A percentile compares a stretch with the other conserved stretches of the same genome.
These are phyloP conservation scores for Lentinula edodes DNA, from an alignment of 768 basidiomycete species.

Conservation along the genomic window DNA sequence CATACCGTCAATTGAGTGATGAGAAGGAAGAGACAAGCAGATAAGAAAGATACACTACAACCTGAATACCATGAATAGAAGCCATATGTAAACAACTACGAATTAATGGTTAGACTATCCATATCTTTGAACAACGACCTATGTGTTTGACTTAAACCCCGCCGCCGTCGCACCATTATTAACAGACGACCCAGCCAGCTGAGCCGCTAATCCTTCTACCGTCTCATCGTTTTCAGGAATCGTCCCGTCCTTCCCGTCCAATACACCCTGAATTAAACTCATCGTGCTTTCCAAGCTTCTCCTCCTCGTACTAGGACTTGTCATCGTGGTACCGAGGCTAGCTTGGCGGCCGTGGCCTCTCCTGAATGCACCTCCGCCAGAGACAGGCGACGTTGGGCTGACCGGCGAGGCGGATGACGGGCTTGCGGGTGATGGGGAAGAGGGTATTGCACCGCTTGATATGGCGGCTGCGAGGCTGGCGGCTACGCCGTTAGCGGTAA, in stretches of 20 bases:
- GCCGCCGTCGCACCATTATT: background rate
- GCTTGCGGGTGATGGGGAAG: slow-evolving; percentile 17
- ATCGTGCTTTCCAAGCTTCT: slow-evolving; percentile 94
- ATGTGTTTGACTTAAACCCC: background rate
- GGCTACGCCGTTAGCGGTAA: slow-evolving; percentile 40
- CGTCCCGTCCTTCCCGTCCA: slow-evolving; percentile 60
- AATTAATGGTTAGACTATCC: background rate
- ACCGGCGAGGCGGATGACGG: slow-evolving; percentile 6
- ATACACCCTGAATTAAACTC: slow-evolving; percentile 88
- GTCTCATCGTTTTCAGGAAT: slow-evolving; percentile 32
- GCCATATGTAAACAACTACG: background rate
- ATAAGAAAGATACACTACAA: background rate
- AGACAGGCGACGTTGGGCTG: slow-evolving; percentile 35
- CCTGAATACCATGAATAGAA: background rate
- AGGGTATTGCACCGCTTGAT: slow-evolving; percentile 21
- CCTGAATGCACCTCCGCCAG: slow-evolving; percentile 46
- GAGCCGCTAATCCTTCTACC: slow-evolving; percentile 25
- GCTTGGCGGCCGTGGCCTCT: slow-evolving; percentile 72
- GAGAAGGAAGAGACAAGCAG: background rate
- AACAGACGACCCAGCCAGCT: slow-evolving; percentile 25
- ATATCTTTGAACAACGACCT: background rate
- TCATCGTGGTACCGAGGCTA: slow-evolving; percentile 92
- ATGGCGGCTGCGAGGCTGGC: slow-evolving; percentile 38
- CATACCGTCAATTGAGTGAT: too few species aligned
- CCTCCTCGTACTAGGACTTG: slow-evolving; percentile 87